Conservation (phyloP, 805 yeast genomes). For the Sugiyamaella floridensis region DNA sequence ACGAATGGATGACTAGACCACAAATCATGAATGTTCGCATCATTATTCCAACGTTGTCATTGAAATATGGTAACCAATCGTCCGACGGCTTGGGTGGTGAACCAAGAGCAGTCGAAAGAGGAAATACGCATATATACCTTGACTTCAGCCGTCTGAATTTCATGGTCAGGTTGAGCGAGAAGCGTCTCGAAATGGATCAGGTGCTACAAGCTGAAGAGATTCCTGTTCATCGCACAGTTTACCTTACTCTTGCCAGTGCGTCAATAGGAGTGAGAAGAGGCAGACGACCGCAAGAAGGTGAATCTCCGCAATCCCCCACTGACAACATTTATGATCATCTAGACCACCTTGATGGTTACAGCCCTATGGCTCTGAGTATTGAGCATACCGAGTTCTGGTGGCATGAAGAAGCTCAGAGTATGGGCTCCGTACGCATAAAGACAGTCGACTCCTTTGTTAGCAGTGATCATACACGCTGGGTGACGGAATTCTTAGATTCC, state of each 20-base stretch:
- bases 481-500: constrained; percentile 17
- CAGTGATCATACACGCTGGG: constrained; percentile 33
- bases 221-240: constrained; percentile 12
- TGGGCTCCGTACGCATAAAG: constrained; percentile 24
- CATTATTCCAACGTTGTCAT: constrained; percentile 36
- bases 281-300: not conserved
- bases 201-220: constrained; percentile 13
- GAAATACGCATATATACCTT: constrained; percentile 16
- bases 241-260: constrained; percentile 17
- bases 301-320: constrained; percentile 3
- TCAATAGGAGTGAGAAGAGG: constrained; percentile 21
- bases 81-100: not conserved
- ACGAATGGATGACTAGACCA: constrained; percentile 30
- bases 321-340: not conserved
- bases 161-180: constrained; percentile 13
- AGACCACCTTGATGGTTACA: not conserved
- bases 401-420: constrained; percentile 16
- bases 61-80: constrained; percentile 13
- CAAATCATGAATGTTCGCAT: constrained; percentile 41
- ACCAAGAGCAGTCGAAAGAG: not conserved
- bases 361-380: constrained; percentile 26
- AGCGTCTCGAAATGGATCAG: constrained; percentile 13
- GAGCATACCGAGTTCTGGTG: constrained; percentile 32
- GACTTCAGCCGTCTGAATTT: constrained; percentile 14
- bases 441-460: constrained; percentile 28